Conservation (phyloP, 2,329 filamentous ascomycete species). For the Trichoderma endophyticum region DNA sequence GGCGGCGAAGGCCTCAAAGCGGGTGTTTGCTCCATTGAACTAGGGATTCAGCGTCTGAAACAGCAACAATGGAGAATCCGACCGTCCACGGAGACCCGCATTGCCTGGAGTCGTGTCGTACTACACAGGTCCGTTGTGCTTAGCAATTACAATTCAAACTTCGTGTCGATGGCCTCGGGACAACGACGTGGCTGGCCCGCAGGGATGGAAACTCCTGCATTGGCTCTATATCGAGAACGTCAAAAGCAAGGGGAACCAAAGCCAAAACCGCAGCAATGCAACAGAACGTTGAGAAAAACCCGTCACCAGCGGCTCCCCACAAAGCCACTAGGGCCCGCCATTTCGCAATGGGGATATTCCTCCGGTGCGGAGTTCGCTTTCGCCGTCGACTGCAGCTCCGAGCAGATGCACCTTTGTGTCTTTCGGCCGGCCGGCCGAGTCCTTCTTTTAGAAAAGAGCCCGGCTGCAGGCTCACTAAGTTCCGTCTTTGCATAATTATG, state of each 20-base stretch:
- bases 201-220: not conserved
- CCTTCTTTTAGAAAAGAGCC: slow-evolving; percentile 11
- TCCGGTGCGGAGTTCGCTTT: slow-evolving; percentile 15
- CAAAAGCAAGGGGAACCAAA: not conserved
- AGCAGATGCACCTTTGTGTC: not conserved
- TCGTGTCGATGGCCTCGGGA: not conserved
- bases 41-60: slow-evolving; percentile 1
- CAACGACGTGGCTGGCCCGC: not conserved
- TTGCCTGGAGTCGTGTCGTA: not conserved
- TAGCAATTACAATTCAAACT: not conserved
- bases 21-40: slow-evolving; percentile 15
- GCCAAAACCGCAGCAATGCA: not conserved
- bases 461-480: not conserved
- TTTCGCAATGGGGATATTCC: slow-evolving; percentile 17
- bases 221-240: not conserved
- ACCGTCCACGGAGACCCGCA: slow-evolving; percentile 7
- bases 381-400: slow-evolving; percentile 6
- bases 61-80: slow-evolving; percentile 3
- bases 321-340: slow-evolving; percentile 7
- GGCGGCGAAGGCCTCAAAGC: not conserved
- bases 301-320: not conserved
- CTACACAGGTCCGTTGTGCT: not conserved
- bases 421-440: slow-evolving; percentile 7
- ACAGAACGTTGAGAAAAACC: not conserved
- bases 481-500: slow-evolving; percentile 9